Conservation (phyloP, 2,329 filamentous ascomycete species). For the Thielaviopsis ethacetica region DNA sequence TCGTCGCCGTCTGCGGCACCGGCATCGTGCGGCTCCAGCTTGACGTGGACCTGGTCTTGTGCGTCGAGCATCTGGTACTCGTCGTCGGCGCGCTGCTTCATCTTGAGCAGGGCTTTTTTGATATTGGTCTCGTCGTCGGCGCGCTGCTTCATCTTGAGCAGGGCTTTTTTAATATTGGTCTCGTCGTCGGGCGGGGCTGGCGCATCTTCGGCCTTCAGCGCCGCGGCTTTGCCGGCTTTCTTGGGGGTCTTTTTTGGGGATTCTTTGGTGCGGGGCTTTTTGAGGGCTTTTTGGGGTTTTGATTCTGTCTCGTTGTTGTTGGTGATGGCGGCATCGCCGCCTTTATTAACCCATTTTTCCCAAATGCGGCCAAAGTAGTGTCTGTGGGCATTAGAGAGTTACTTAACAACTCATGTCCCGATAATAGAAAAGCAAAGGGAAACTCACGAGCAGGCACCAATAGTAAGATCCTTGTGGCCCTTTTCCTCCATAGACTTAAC, state of each 20-base stretch:
- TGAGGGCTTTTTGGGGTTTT: neutral
- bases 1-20: too few species aligned
- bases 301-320: neutral
- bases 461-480: conserved; percentile 18
- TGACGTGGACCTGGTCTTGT: neutral
- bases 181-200: too few species aligned
- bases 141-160: too few species aligned
- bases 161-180: too few species aligned
- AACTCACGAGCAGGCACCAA: neutral
- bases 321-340: neutral
- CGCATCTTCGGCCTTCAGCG: too few species aligned
- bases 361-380: neutral
- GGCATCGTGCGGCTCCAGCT: too few species aligned
- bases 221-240: neutral
- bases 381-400: neutral
- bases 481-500: conserved; percentile 21
- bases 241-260: neutral
- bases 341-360: neutral
- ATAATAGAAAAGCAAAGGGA: too few species aligned
- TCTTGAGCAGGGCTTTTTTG: too few species aligned
- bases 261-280: neutral
- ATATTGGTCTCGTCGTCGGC: too few species aligned
- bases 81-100: too few species aligned
- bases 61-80: neutral
- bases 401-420: too few species aligned